Percentiles rank a stretch among this genome's conserved stretches.
Evolutionary conservation across 73 alveolate genomes (phyloP).

Genomic region (Uronychia setigera): DNA sequence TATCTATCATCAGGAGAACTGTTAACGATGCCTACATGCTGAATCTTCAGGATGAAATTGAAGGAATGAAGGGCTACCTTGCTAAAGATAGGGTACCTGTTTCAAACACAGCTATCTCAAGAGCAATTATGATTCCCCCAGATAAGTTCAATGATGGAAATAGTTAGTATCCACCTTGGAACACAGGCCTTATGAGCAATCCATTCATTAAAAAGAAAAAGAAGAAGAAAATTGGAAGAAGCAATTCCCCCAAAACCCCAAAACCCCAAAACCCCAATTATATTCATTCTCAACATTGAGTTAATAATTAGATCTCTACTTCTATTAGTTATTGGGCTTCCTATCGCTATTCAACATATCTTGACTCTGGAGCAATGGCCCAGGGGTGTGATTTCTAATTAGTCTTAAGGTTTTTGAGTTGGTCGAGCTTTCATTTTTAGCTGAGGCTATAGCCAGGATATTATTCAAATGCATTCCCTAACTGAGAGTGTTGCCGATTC

Average conservation of each 20-base stretch:
- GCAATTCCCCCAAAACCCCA: neutral
- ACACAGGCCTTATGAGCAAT: too few relatives aligned
- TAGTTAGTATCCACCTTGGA: too few relatives aligned
- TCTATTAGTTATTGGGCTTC: neutral
- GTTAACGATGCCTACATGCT: neutral
- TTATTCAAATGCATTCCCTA: neutral
- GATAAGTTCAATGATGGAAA: neutral
- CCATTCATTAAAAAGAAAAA: too few relatives aligned
- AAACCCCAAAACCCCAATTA: neutral
- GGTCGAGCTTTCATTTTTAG: neutral
- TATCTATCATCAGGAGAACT: neutral
- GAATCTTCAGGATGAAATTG: neutral
- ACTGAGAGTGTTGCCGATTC: neutral
- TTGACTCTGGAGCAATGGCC: neutral
- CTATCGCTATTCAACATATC: neutral
- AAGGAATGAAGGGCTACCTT: neutral
- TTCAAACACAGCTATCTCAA: neutral
- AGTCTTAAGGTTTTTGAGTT: neutral
- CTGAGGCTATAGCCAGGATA: neutral
- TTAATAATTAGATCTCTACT: neutral
- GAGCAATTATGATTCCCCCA: neutral
- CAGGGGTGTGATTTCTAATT: neutral
- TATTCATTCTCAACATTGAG: neutral
- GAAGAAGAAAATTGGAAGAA: too few relatives aligned
- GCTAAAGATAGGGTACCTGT: neutral